A percentile compares a stretch with the other conserved stretches of the same genome.
Evolutionary conservation across 73 alveolate species (phyloP).

Genomic region (Tetrahymena elliotti): DNA sequence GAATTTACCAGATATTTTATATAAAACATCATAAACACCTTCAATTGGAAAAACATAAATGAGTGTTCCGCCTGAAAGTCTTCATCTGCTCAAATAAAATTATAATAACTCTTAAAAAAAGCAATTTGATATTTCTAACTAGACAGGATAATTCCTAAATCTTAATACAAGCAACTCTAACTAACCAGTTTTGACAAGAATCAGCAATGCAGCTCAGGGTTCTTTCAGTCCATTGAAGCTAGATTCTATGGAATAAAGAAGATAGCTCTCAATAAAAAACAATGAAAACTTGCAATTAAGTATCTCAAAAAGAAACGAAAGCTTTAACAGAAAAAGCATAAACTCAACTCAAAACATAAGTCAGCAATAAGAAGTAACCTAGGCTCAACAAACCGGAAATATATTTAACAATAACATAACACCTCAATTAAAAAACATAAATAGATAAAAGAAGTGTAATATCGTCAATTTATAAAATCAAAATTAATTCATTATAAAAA

Average conservation of each 20-base stretch:
- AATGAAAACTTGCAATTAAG: neutral
- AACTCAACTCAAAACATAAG: neutral
- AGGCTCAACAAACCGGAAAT: neutral
- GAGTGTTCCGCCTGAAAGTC: neutral
- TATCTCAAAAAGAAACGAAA: neutral
- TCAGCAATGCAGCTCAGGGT: neutral
- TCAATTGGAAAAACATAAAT: neutral
- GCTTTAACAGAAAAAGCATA: neutral
- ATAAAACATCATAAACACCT: neutral
- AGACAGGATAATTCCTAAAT: neutral
- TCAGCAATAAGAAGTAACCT: neutral
- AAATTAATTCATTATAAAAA: neutral
- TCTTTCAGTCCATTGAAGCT: neutral
- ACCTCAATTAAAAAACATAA: neutral
- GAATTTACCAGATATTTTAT: neutral
- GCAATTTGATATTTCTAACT: neutral
- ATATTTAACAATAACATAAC: neutral
- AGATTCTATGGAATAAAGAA: neutral
- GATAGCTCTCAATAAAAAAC: neutral
- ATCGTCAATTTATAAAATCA: neutral
- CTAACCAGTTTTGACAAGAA: neutral
- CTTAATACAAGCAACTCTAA: neutral
- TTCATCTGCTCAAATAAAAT: neutral
- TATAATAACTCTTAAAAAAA: neutral
- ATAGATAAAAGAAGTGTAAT: neutral